Evolutionary conservation across 2,329 filamentous ascomycete genomes (phyloP).

Genomic region (Sarocladium strictum): DNA sequence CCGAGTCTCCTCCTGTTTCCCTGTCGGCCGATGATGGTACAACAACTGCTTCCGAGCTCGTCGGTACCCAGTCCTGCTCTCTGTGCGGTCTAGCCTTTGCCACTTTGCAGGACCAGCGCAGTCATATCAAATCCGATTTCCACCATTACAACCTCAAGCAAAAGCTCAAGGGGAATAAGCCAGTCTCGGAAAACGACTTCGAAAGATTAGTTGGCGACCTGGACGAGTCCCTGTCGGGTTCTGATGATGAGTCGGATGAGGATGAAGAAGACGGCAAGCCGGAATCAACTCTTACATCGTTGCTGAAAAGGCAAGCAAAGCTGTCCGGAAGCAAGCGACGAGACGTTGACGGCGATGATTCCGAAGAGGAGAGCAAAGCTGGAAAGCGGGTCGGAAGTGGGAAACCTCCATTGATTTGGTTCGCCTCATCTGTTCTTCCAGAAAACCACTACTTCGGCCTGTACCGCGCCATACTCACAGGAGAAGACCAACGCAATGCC

Average conservation of each 20-base stretch:
- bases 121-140: slow-evolving; percentile 82
- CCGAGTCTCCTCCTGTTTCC: slow-evolving; percentile 15
- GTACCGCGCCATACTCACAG: slow-evolving; percentile 75
- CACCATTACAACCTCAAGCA: slow-evolving; percentile 95
- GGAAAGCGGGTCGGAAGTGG: slow-evolving; percentile 29
- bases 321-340: slow-evolving; percentile 49
- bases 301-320: slow-evolving; percentile 79
- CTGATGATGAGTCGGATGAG: slow-evolving; percentile 66
- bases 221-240: slow-evolving; percentile 89
- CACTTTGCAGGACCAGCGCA: slow-evolving; percentile 72
- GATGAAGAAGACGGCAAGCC: slow-evolving; percentile 54
- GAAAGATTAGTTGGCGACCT: slow-evolving; percentile 78
- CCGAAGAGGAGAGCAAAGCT: slow-evolving; percentile 15
- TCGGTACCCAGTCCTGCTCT: slow-evolving; percentile 69
- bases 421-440: slow-evolving; percentile 68
- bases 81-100: slow-evolving; percentile 70
- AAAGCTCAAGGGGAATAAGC: slow-evolving; percentile 66
- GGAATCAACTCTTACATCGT: slow-evolving; percentile 65
- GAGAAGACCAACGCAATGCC: slow-evolving; percentile 57
- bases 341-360: slow-evolving; percentile 42
- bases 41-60: slow-evolving; percentile 26
- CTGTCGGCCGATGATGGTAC: slow-evolving; percentile 14
- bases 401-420: slow-evolving; percentile 78
- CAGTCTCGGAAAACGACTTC: slow-evolving; percentile 78
- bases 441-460: slow-evolving; percentile 76